phyloP scores from a whole-genome alignment of 129 eudicot species.

The Tagetes patula region DNA sequence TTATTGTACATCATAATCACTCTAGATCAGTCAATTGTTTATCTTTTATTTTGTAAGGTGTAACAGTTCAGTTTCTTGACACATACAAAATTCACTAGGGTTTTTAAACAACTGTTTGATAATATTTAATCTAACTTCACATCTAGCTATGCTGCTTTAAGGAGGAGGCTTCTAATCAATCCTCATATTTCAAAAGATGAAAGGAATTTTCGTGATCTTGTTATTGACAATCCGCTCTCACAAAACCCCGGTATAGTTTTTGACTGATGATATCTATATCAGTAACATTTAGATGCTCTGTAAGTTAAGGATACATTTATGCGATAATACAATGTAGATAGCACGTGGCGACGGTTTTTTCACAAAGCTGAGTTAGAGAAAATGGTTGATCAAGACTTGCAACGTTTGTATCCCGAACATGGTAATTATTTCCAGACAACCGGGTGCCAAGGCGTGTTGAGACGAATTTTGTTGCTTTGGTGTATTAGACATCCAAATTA shows the following conservation, averaged over 20 bases:
- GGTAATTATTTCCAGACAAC: slow-evolving; percentile 87
- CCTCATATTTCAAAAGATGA: slow-evolving; percentile 70
- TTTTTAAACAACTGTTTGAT: background rate
- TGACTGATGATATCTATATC: background rate
- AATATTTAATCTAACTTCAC: background rate
- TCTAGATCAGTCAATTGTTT: slow-evolving; percentile 5
- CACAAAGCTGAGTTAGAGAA: slow-evolving; percentile 90
- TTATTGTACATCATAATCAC: background rate
- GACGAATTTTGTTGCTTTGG: slow-evolving; percentile 86
- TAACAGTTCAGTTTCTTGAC: background rate
- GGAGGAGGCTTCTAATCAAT: slow-evolving; percentile 71
- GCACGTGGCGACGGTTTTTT: slow-evolving; percentile 97
- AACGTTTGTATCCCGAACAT: slow-evolving; percentile 90
- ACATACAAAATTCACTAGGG: background rate
- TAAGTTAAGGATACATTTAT: background rate
- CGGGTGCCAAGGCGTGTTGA: slow-evolving; percentile 76
- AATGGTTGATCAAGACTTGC: slow-evolving; percentile 94
- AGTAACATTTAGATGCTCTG: slow-evolving; percentile 4
- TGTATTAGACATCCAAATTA: slow-evolving; percentile 89
- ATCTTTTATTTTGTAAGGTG: background rate
- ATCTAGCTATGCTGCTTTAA: slow-evolving; percentile 72
- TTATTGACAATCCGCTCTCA: slow-evolving; percentile 89
- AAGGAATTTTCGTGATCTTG: slow-evolving; percentile 59
- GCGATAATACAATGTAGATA: slow-evolving; percentile 52
- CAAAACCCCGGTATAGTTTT: slow-evolving; percentile 72